Percentiles rank a stretch among this genome's conserved stretches.
Conservation (phyloP, 805 yeast genomes). For the Saturnispora halmiae region DNA sequence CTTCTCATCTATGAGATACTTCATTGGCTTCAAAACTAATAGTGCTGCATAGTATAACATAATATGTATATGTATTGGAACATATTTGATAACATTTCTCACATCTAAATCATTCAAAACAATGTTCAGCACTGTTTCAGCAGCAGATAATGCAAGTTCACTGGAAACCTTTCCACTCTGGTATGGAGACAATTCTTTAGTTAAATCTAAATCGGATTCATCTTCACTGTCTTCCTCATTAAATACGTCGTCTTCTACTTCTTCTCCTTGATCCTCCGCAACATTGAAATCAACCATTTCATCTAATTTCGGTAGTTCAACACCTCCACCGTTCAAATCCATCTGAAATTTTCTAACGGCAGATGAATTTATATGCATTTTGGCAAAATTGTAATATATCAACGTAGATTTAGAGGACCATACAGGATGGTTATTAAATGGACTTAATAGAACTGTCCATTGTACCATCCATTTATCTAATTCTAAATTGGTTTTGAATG, state of each 20-base stretch:
- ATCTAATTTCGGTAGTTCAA: slow-evolving; percentile 22
- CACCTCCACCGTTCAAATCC: slow-evolving; percentile 17
- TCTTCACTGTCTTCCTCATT: slow-evolving; percentile 15
- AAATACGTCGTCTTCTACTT: slow-evolving; percentile 24
- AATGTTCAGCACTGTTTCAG: slow-evolving; percentile 50
- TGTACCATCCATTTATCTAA: slow-evolving; percentile 74
- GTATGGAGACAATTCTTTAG: slow-evolving; percentile 20
- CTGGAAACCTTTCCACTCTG: slow-evolving; percentile 25
- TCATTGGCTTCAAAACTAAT: slow-evolving; percentile 42
- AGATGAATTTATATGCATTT: slow-evolving; percentile 56
- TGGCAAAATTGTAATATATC: slow-evolving; percentile 65
- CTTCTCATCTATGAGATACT: slow-evolving; percentile 20
- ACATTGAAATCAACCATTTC: slow-evolving; percentile 15
- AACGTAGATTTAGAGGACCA: slow-evolving; percentile 68
- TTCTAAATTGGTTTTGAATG: slow-evolving; percentile 57
- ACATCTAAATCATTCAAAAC: slow-evolving; percentile 54
- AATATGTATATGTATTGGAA: slow-evolving; percentile 64
- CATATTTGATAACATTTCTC: slow-evolving; percentile 44
- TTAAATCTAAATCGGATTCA: slow-evolving; percentile 11
- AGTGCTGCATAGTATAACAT: slow-evolving; percentile 63
- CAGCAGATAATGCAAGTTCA: slow-evolving; percentile 52
- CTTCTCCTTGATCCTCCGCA: slow-evolving; percentile 7
- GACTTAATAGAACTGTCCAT: slow-evolving; percentile 63
- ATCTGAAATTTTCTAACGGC: slow-evolving; percentile 38
- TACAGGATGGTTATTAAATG: slow-evolving; percentile 39